These are phyloP conservation scores for Talaromyces sp. DNA, from an alignment of 2,329 filamentous ascomycete genomes.

Conservation along the genomic window DNA sequence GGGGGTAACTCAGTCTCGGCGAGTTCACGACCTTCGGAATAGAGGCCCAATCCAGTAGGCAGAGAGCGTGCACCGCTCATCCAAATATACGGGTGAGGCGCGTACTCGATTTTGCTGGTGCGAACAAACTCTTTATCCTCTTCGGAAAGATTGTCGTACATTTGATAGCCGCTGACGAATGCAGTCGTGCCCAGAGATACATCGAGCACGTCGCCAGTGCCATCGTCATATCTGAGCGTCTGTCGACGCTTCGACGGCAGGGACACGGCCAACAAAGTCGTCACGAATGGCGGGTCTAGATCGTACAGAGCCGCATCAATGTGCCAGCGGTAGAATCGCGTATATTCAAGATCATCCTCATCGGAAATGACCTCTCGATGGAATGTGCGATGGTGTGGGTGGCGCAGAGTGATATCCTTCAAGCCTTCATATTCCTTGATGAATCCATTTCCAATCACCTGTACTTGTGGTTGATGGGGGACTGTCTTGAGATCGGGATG, in stretches of 20 bases:
- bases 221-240: slow-evolving; percentile 70
- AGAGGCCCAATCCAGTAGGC: slow-evolving; percentile 66
- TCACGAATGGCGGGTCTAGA: slow-evolving; percentile 69
- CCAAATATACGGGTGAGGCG: slow-evolving; percentile 77
- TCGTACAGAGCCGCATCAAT: slow-evolving; percentile 75
- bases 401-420: slow-evolving; percentile 62
- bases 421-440: slow-evolving; percentile 68
- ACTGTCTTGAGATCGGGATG: slow-evolving; percentile 78
- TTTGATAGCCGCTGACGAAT: slow-evolving; percentile 67
- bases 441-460: slow-evolving; percentile 74
- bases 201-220: slow-evolving; percentile 59
- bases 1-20: slow-evolving; percentile 58
- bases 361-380: slow-evolving; percentile 63
- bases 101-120: slow-evolving; percentile 67
- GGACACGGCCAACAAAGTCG: slow-evolving; percentile 67
- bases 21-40: slow-evolving; percentile 64
- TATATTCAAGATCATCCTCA: slow-evolving; percentile 55
- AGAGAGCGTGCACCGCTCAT: slow-evolving; percentile 67
- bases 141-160: slow-evolving; percentile 64
- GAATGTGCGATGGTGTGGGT: slow-evolving; percentile 75
- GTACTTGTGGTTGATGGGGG: slow-evolving; percentile 73
- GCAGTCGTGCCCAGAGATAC: slow-evolving; percentile 73
- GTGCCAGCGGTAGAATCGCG: slow-evolving; percentile 71
- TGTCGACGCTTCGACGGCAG: slow-evolving; percentile 65
- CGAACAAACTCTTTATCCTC: slow-evolving; percentile 65